Base-by-base conservation (phyloP, 495 filamentous ascomycete genomes). In the Penicillium cinerascens region DNA sequence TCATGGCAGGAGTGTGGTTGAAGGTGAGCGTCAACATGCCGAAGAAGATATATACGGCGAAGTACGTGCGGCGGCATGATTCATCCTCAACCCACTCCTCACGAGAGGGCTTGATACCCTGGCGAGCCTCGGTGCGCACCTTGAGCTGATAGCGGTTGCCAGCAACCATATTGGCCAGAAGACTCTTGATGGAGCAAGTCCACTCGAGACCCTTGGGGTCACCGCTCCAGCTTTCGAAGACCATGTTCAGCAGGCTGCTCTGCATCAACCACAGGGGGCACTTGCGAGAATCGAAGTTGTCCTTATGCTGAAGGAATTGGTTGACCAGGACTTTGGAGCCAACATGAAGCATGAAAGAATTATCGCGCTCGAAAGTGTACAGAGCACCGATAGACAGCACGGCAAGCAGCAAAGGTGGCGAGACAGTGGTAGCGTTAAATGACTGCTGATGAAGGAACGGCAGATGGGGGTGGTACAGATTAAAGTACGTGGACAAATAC, bases 21-120 rank as follows among this genome's bases (percentile, higher is more conserved):
- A 92, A 98, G 2, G 92, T 95, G 60, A 98, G 70, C 7, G 93
- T 98, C 54, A 98, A 75, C 65, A 97, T 81, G 51, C 93, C 93
- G 63, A 97, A 97, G 83, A 97, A 98, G 73, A 98, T 92, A 72
- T 97, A 97, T 49, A 97, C 92, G n/a, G 93, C 93, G 60, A 91
- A 98, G 75, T 97, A 98, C 2, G 93, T 97, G 41, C 93, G 89
- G 47, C 92, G 84, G 75, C 95, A 96, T 18, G 91, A 91, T 65
- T 98, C 93, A 64, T 98, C 93, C 64, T 93, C 90, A 51, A 97
- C 85, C 93, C 93, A 98, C 65, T 97, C 89, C 47, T 90, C 84
- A 35, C 92, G 87, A 42, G 80, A 88, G 8, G 90, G 88, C 52
- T 78, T 78, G 23, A 78, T 78, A 43, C 85, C 88, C 59, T 91